Percentiles rank a stretch among this genome's conserved stretches.
These are phyloP conservation scores for Xylaria sp. DNA, from an alignment of 2,329 filamentous ascomycete genomes.

Conservation along the genomic window DNA sequence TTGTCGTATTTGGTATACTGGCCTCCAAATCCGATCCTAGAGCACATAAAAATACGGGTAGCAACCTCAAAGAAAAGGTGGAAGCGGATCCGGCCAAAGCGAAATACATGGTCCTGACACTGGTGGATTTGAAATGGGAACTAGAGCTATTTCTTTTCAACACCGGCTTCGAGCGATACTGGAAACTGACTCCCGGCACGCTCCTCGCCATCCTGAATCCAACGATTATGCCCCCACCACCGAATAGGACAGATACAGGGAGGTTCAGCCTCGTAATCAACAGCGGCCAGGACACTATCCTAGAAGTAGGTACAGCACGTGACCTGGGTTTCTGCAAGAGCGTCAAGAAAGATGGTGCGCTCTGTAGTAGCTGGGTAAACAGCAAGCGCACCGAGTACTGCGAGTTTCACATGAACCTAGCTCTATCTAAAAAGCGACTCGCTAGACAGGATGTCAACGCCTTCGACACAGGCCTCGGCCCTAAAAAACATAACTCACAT, in stretches of 20 bases:
- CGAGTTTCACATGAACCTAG: constrained; percentile 89
- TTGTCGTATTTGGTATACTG: constrained; percentile 88
- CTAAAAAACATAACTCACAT: constrained; percentile 48
- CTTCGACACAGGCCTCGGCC: constrained; percentile 59
- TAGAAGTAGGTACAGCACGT: constrained; percentile 85
- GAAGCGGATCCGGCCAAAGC: constrained; percentile 68
- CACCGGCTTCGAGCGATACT: constrained; percentile 89
- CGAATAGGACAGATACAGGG: constrained; percentile 78
- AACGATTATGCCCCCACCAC: constrained; percentile 85
- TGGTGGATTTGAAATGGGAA: constrained; percentile 91
- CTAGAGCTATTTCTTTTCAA: constrained; percentile 93
- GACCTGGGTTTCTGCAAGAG: constrained; percentile 91
- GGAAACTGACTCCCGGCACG: constrained; percentile 92
- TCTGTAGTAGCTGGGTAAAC: constrained; percentile 88
- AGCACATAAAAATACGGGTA: constrained; percentile 59
- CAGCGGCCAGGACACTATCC: constrained; percentile 85
- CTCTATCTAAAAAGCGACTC: constrained; percentile 71
- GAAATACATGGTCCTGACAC: constrained; percentile 92
- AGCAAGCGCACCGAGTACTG: constrained; percentile 88
- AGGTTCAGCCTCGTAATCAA: constrained; percentile 87
- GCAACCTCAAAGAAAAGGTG: constrained; percentile 58
- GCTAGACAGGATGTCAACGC: constrained; percentile 49
- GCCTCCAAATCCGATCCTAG: constrained; percentile 88
- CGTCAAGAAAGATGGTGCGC: constrained; percentile 82
- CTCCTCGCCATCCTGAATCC: constrained; percentile 93